phyloP scores from a whole-genome alignment of 768 basidiomycete species.

The Auricularia auricula-judae region DNA sequence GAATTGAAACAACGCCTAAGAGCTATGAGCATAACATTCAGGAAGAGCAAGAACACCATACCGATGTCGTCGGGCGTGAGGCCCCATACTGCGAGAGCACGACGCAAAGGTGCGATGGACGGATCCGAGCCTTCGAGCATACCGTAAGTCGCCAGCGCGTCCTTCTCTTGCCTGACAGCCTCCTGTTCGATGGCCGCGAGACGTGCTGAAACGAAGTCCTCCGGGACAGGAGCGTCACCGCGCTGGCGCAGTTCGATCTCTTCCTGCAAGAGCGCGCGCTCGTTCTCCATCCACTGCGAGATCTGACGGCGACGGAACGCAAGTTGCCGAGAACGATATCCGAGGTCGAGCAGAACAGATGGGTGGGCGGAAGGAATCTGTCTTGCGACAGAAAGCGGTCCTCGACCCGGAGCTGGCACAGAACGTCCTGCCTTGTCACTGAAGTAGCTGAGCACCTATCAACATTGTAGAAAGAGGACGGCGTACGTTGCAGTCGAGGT shows the following conservation, averaged over 20 bases:
- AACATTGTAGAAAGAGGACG: not conserved
- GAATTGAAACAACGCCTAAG: conserved; percentile 64
- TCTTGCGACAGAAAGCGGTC: conserved; percentile 80
- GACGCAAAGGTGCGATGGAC: conserved; percentile 80
- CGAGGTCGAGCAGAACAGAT: conserved; percentile 68
- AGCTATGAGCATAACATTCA: not conserved
- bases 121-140: conserved; percentile 88
- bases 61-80: conserved; percentile 85
- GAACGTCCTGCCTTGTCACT: conserved; percentile 99
- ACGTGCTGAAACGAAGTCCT: conserved; percentile 64
- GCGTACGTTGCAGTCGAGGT: conserved; percentile 92
- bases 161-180: conserved; percentile 84
- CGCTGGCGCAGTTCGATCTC: conserved; percentile 57
- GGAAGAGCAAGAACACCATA: conserved; percentile 16
- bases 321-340: conserved; percentile 89
- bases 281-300: conserved; percentile 86
- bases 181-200: conserved; percentile 83
- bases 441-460: conserved; percentile 9
- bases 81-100: conserved; percentile 95
- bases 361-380: conserved; percentile 73
- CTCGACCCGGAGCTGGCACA: conserved; percentile 91
- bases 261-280: conserved; percentile 72
- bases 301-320: conserved; percentile 93
- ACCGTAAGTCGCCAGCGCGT: conserved; percentile 86
- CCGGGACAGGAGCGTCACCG: conserved; percentile 39